Evolutionary conservation across 1,139 yeast species (phyloP), one percentile per base, ranked within the genome.

Genomic region (Kurtzmaniella natalensis): DNA sequence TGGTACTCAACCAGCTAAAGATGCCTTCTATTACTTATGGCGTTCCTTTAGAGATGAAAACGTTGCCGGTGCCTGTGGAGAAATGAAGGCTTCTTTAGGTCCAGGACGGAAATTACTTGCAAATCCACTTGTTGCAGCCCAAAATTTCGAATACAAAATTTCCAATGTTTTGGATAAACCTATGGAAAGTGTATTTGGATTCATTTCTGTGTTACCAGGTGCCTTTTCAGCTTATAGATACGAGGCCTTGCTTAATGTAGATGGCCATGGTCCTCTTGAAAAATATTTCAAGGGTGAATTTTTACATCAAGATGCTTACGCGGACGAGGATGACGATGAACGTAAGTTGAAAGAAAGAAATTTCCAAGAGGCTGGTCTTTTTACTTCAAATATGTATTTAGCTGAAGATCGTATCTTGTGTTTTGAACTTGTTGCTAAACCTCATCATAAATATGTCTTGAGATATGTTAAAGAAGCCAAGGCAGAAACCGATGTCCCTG

Each of bases 41-140:
- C 76, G 74, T 50, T 61, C 82, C 8, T 84, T 84, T 55, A 78
- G 80, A 44, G 81, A 83, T 51, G 75, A 81, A 1, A 68, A 72
- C 38, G 86, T 84, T n/a, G 94, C 88, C 1, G 94, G 94, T 15
- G 88, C 94, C 2, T 84, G 94, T 69, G 94, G 94, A 18, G 94
- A 84, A 52, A 83, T 84, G 64, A 73, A 72, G 41, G 85, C 83
- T 2, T 70, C 80, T 40, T 63, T 82, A 38, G 92, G 94, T 5
- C 69, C 64, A 4, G 72, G 71, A 5, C 68, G 68, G 37, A 59
- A 60, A 36, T 64, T 80, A 36, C 64, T 84, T 32, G 52, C 72
- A 17, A 84, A 84, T 51, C 94, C 94, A 4, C 59, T 84, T 32
- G 89, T 84, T 7, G 89, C 94, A 0, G 86, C 92, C 0, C 94